phyloP scores from a whole-genome alignment of 768 basidiomycete genomes.

The Cubamyces lactineus region DNA sequence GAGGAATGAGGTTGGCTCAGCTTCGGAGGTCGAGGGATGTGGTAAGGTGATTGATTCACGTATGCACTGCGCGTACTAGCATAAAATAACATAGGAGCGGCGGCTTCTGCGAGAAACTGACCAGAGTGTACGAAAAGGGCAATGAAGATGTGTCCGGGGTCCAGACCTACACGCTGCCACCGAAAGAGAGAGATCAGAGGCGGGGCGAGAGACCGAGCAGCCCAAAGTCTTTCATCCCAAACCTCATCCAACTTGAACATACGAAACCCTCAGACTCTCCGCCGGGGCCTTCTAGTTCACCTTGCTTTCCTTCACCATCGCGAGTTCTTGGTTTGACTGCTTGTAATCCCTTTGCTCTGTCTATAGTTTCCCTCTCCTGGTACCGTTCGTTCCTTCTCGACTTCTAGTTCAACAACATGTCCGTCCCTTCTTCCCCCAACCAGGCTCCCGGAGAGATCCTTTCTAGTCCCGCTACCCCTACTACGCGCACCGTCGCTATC shows the following conservation, averaged over 20 bases:
- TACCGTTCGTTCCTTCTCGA: slow-evolving; percentile 10
- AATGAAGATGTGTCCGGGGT: slow-evolving; percentile 14
- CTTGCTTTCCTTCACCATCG: slow-evolving; percentile 16
- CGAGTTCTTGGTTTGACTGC: not conserved
- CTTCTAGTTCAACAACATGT: slow-evolving; percentile 16
- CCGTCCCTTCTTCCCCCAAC: slow-evolving; percentile 20
- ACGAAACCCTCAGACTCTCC: slow-evolving; percentile 13
- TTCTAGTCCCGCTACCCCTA: slow-evolving; percentile 14
- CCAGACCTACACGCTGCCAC: slow-evolving; percentile 4
- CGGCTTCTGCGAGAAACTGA: too few species aligned
- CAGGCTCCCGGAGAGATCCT: slow-evolving; percentile 20
- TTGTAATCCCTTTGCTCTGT: not conserved
- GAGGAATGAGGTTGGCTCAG: not conserved
- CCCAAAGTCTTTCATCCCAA: slow-evolving; percentile 5
- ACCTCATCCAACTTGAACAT: slow-evolving; percentile 25
- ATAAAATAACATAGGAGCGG: not conserved
- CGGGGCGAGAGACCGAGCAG: not conserved
- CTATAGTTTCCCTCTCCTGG: slow-evolving; percentile 4
- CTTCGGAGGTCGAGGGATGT: not conserved
- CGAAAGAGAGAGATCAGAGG: slow-evolving; percentile 4
- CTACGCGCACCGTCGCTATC: slow-evolving; percentile 76
- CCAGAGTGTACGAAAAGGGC: not conserved
- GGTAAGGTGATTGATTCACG: too few species aligned
- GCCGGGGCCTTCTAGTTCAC: slow-evolving; percentile 22
- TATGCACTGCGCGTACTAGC: not conserved